These are phyloP conservation scores for Pleurotus sapidus DNA, from an alignment of 768 basidiomycete species.

Conservation along the genomic window DNA sequence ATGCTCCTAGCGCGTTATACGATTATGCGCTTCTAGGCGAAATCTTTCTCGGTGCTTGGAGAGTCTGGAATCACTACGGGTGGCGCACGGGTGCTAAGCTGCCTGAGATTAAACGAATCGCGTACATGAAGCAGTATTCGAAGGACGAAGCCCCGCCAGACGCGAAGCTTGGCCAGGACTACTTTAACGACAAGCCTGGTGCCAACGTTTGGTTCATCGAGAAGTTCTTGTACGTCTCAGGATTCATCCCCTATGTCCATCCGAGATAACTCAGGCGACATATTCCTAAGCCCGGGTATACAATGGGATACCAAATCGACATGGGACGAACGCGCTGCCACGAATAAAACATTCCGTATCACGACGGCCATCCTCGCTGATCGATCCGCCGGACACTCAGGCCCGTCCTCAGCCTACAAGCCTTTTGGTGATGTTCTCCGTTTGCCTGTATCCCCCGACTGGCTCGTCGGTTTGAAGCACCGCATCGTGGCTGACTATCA, in stretches of 20 bases:
- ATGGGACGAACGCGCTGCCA: neutral
- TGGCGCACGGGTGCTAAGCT: neutral
- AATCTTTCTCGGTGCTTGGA: neutral
- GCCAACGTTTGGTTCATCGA: conserved; percentile 5
- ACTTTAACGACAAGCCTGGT: conserved; percentile 3
- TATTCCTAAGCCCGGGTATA: neutral
- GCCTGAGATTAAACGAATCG: neutral
- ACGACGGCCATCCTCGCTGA: neutral
- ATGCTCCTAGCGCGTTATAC: no score
- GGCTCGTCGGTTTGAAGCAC: neutral
- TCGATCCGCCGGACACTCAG: neutral
- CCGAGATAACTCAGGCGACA: no score
- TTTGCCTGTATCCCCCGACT: neutral
- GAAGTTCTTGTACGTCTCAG: neutral
- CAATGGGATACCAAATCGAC: neutral
- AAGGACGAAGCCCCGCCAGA: neutral
- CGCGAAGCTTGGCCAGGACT: neutral
- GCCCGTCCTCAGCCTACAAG: neutral
- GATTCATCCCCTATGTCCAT: no score
- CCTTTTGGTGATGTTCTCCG: neutral
- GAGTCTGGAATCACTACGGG: conserved; percentile 1
- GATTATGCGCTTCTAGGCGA: neutral
- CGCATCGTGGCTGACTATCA: neutral
- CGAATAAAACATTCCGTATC: neutral
- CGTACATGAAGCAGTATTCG: neutral